Conservation (phyloP, 805 yeast species). For the Metschnikowia lochheadii region DNA sequence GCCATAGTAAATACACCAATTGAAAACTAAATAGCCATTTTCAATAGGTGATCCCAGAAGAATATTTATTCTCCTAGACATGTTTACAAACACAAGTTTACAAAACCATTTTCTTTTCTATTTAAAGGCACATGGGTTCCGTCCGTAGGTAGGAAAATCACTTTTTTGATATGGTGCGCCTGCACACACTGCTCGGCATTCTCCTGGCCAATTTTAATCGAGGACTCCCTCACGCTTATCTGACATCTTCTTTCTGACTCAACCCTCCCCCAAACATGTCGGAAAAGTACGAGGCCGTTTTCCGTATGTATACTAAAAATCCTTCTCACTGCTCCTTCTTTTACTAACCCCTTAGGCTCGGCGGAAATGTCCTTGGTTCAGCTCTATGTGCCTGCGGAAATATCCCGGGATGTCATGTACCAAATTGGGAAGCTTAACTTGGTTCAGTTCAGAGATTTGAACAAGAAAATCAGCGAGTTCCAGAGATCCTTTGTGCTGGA, state of each 20-base stretch:
- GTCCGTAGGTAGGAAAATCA: not conserved
- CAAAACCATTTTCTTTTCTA: no score
- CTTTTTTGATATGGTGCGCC: not conserved
- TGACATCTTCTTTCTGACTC: slow-evolving; percentile 1
- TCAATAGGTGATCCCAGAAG: no score
- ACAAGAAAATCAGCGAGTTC: slow-evolving; percentile 73
- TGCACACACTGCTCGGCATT: slow-evolving; percentile 4
- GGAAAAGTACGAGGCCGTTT: slow-evolving; percentile 42
- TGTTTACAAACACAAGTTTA: no score
- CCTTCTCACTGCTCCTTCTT: not conserved
- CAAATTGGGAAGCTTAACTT: slow-evolving; percentile 82
- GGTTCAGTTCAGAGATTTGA: slow-evolving; percentile 83
- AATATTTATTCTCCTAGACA: no score
- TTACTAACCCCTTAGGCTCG: slow-evolving; percentile 50
- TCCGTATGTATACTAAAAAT: slow-evolving; percentile 33
- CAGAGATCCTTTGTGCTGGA: slow-evolving; percentile 91
- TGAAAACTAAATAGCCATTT: no score
- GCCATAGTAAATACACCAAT: no score
- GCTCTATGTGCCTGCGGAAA: slow-evolving; percentile 86
- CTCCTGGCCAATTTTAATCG: slow-evolving; percentile 5
- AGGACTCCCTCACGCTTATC: slow-evolving; percentile 3
- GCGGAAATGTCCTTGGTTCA: slow-evolving; percentile 97
- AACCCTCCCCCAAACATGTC: slow-evolving; percentile 9
- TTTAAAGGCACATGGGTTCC: no score
- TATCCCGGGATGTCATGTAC: slow-evolving; percentile 80